Base-by-base conservation (phyloP, 371 early-diverging fungal species). In the Mortierella sp. region DNA sequence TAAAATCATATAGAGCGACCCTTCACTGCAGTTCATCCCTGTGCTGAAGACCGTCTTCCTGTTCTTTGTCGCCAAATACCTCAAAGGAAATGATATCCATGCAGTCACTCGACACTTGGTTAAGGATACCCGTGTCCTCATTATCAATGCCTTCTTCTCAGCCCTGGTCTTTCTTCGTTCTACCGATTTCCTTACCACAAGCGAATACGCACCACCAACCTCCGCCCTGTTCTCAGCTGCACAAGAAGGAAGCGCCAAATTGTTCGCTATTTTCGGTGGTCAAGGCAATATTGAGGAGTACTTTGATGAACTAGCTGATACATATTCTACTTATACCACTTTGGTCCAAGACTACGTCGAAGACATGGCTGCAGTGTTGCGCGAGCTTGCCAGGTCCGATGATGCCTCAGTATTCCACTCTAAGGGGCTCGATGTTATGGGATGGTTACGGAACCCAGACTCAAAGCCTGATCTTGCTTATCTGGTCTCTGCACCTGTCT, bases 201-300 rank as follows among this genome's bases (percentile, higher is more conserved):
- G 85, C 63, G 86, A 89, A 69, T 83, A 84, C 47, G 83, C 87
- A 36, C 72, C 87, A 9, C 80, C 89, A 19, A 79, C 88, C 32
- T 93, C 93, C 28, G 91, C 92, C 65, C 76, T 92, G 40, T 88
- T 91, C 64, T 84, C 88, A 53, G 94, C 94, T 66, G 93, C 91
- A 60, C 83, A 83, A 38, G 83, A 90, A 47, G 92, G 91, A 40
- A 87, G 88, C 53, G 93, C 94, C 67, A 88, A 87, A 70, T 76
- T 96, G 53, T 92, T 96, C 74, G 96, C 96, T 55, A 90, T 97
- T 77, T 97, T 97, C 91, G 98, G 98, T 83, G 98, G 98, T 62
- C 98, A 98, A 88, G 98, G 98, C 84, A 97, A 96, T 81, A 93
- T 94, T 63, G 96, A 96, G 70, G 97, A 96, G 69, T 97, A 96